Conservation (phyloP, 176 grass and related monocot genomes). For the Metroxylon sagu region DNA sequence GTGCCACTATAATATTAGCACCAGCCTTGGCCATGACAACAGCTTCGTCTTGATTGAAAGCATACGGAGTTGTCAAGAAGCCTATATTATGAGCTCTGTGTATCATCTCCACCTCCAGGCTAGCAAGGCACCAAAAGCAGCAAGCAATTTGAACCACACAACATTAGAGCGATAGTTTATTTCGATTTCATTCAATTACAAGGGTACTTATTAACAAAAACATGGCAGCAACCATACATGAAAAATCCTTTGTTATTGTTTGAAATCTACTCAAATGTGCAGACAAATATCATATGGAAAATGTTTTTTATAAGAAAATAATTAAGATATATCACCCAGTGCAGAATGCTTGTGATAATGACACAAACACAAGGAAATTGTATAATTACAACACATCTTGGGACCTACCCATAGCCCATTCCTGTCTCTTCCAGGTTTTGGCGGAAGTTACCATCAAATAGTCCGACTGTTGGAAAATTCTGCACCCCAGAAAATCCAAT, state of each 20-base stretch:
- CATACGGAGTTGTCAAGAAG: constrained; percentile 82
- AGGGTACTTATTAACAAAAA: too few species aligned
- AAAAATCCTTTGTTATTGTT: too few species aligned
- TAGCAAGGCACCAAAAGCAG: constrained; percentile 20
- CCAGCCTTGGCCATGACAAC: constrained; percentile 79
- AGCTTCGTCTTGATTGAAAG: constrained; percentile 73
- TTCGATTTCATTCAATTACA: too few species aligned
- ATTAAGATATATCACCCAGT: too few species aligned
- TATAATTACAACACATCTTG: constrained; percentile 3
- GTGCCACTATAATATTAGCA: constrained; percentile 71
- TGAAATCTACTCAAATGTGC: too few species aligned
- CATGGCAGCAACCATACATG: too few species aligned
- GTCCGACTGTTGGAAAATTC: constrained; percentile 93
- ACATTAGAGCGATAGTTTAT: too few species aligned
- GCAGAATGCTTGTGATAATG: too few species aligned
- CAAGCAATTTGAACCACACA: not conserved
- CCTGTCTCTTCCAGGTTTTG: constrained; percentile 96
- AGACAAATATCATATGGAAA: too few species aligned
- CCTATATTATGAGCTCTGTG: constrained; percentile 64
- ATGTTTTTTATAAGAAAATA: too few species aligned
- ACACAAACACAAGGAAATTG: too few species aligned
- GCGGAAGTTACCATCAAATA: constrained; percentile 87
- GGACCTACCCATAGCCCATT: constrained; percentile 82
- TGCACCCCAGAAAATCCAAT: constrained; percentile 85
- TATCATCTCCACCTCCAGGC: constrained; percentile 95